phyloP scores from a whole-genome alignment of 495 filamentous ascomycete species.

The Bathelium albidoporum region DNA sequence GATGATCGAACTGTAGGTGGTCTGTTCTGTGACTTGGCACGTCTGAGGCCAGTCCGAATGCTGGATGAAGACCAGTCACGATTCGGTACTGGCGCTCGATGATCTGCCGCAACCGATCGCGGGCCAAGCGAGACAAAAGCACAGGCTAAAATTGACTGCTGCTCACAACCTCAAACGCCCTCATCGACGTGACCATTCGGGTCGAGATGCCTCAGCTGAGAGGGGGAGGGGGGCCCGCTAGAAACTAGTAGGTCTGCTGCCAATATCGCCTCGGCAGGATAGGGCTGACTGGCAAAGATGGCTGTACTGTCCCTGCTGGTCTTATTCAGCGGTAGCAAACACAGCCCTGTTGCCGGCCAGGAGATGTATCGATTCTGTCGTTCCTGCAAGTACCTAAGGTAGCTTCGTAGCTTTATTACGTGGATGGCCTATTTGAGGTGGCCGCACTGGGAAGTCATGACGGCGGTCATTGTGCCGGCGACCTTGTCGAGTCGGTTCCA shows the following conservation, averaged over 20 bases:
- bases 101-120: too few relatives aligned
- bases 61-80: neutral
- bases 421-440: neutral
- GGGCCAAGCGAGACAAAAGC: neutral
- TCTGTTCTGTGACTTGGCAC: neutral
- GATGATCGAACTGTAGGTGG: neutral
- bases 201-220: neutral
- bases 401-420: neutral
- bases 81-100: neutral
- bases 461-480: neutral
- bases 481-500: neutral
- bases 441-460: neutral
- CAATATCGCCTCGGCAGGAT: too few relatives aligned
- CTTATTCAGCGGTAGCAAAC: neutral
- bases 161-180: neutral
- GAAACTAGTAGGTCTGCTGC: too few relatives aligned
- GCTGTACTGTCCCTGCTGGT: neutral
- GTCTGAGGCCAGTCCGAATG: neutral
- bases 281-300: neutral
- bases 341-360: neutral
- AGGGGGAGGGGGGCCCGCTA: too few relatives aligned
- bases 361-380: neutral
- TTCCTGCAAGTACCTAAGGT: neutral
- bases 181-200: neutral
- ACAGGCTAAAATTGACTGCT: neutral